Evolutionary conservation across 345 rosid species (phyloP).

Genomic region (Dovyalis caffra): DNA sequence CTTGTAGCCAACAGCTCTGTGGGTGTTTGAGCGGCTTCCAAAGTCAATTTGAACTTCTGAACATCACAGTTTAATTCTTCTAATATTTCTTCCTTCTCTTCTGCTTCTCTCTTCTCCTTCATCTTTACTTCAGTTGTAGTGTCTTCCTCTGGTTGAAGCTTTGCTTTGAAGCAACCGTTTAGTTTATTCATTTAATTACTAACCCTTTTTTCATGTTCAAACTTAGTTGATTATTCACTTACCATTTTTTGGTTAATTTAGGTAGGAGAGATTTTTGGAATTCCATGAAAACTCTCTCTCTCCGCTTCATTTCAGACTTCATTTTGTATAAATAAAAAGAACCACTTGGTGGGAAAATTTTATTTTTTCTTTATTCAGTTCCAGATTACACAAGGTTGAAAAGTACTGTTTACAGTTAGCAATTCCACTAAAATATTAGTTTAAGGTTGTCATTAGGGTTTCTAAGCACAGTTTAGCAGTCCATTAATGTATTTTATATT

Average conservation of each 20-base stretch:
- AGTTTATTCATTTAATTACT: neutral
- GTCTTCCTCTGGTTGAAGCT: neutral
- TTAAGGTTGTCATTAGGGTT: constrained; percentile 18
- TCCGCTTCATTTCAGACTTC: neutral
- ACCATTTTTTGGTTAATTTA: constrained; percentile 18
- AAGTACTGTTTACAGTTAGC: constrained; percentile 21
- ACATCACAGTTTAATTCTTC: neutral
- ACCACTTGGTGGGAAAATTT: neutral
- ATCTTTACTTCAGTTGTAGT: neutral
- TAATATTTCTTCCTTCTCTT: neutral
- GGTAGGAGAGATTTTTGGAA: constrained; percentile 39
- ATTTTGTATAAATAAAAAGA: no score
- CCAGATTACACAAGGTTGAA: neutral
- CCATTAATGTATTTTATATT: neutral
- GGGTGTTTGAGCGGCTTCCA: neutral
- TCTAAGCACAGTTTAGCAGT: constrained; percentile 13
- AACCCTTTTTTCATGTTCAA: constrained; percentile 5
- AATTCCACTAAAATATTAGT: constrained; percentile 9
- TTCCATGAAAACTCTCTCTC: constrained; percentile 28
- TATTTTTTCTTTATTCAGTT: neutral
- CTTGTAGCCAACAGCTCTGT: neutral
- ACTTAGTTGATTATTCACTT: neutral
- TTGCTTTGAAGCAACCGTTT: neutral
- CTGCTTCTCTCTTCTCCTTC: neutral
- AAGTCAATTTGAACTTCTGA: neutral